A percentile compares a stretch with the other conserved stretches of the same genome.
phyloP scores from a whole-genome alignment of 257 asterid species.

The Verbascum thapsus region DNA sequence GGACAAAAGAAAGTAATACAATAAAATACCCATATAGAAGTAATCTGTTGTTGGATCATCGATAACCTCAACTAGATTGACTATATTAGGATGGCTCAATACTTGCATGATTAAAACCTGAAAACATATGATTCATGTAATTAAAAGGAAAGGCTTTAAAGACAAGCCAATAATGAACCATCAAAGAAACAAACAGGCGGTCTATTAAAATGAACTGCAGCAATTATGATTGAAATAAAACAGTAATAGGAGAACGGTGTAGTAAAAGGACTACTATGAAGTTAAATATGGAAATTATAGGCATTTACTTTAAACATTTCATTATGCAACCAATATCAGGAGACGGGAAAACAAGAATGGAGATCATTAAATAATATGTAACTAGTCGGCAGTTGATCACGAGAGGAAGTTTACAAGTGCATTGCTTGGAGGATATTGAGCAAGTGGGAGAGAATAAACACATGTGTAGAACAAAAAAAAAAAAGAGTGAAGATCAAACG shows the following conservation, averaged over 20 bases:
- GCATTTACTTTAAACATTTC: background rate
- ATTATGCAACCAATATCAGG: background rate
- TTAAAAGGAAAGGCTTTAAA: constrained; percentile 13
- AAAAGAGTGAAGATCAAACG: background rate
- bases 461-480: background rate
- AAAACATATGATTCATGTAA: constrained; percentile 23
- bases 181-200: constrained; percentile 8
- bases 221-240: background rate
- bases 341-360: background rate
- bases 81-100: constrained; percentile 94
- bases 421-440: constrained; percentile 1
- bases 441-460: constrained; percentile 2
- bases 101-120: constrained; percentile 95
- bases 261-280: constrained; percentile 6
- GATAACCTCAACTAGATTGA: constrained; percentile 90
- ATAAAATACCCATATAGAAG: constrained; percentile 88
- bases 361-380: constrained; percentile 8
- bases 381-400: constrained; percentile 2
- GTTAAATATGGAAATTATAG: background rate
- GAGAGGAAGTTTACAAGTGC: background rate
- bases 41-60: constrained; percentile 90
- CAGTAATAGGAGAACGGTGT: background rate
- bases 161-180: background rate
- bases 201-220: constrained; percentile 5
- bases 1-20: constrained; percentile 27